These are phyloP conservation scores for Populus nigra DNA, from an alignment of 345 rosid species.

Conservation along the genomic window DNA sequence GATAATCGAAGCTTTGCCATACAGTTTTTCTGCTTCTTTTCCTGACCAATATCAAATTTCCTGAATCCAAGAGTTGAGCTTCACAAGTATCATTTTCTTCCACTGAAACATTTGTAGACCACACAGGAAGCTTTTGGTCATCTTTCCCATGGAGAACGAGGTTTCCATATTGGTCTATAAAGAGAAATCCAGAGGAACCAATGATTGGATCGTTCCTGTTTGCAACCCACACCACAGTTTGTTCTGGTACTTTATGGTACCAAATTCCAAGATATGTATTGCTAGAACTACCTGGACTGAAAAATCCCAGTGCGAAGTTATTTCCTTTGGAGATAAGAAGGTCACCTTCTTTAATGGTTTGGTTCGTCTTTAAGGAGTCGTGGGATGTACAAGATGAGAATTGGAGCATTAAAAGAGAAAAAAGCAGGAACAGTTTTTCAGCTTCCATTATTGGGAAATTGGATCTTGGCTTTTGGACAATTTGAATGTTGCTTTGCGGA, in stretches of 20 bases:
- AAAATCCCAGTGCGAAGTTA: too few species aligned
- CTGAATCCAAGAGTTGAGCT: constrained; percentile 15
- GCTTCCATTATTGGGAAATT: too few species aligned
- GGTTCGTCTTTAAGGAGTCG: too few species aligned
- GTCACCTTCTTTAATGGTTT: too few species aligned
- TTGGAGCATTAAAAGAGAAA: too few species aligned
- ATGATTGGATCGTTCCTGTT: constrained; percentile 12
- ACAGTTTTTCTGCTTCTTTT: not conserved
- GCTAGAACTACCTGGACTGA: too few species aligned
- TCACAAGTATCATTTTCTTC: not conserved
- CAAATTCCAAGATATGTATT: not conserved
- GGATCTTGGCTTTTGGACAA: too few species aligned
- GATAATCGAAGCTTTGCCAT: not conserved
- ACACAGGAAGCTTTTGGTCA: not conserved
- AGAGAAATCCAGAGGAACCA: constrained; percentile 1
- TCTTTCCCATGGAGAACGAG: not conserved
- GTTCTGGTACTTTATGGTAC: not conserved
- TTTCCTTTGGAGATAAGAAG: too few species aligned
- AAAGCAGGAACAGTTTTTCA: too few species aligned
- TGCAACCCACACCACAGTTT: constrained; percentile 17
- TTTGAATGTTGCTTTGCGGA: too few species aligned
- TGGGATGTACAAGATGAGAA: too few species aligned
- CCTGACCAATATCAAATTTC: not conserved
- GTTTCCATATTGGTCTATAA: not conserved
- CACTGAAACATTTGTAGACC: constrained; percentile 7